Conservation (phyloP, 371 early-diverging fungal genomes). For the Circinella umbellata region DNA sequence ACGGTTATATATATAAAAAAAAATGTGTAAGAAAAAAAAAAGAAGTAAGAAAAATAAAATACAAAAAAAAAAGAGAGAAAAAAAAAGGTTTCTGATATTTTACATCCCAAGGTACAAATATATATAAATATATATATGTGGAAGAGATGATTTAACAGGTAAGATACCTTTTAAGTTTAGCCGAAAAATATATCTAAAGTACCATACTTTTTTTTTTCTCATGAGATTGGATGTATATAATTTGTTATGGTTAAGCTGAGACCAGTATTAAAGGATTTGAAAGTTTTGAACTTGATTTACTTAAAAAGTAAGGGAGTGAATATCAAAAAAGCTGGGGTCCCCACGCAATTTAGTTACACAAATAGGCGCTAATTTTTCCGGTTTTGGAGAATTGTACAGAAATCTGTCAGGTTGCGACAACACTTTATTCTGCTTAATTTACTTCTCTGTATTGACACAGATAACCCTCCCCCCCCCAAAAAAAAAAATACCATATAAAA, state of each 20-base stretch:
- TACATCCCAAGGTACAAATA: neutral
- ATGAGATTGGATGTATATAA: no score
- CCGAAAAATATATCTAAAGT: neutral
- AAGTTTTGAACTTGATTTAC: no score
- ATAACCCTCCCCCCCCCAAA: no score
- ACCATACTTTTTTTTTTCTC: no score
- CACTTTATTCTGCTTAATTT: no score
- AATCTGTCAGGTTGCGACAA: neutral
- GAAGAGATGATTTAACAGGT: neutral
- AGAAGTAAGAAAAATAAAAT: neutral
- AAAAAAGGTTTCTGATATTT: neutral
- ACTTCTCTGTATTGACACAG: no score
- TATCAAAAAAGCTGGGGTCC: neutral
- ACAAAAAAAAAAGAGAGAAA: neutral
- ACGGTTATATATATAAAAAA: neutral
- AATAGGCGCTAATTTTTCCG: constrained; percentile 1
- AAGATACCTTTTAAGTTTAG: constrained; percentile 1
- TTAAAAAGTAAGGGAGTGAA: neutral
- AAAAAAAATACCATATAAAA: no score
- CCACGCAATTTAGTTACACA: neutral
- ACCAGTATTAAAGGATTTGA: neutral
- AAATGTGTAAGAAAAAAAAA: neutral
- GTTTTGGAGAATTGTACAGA: constrained; percentile 6
- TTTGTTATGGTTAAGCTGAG: neutral
- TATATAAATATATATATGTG: neutral